Percentiles rank a stretch among this genome's conserved stretches.
Conservation (phyloP, 495 filamentous ascomycete genomes). For the Durotheca rogersii region DNA sequence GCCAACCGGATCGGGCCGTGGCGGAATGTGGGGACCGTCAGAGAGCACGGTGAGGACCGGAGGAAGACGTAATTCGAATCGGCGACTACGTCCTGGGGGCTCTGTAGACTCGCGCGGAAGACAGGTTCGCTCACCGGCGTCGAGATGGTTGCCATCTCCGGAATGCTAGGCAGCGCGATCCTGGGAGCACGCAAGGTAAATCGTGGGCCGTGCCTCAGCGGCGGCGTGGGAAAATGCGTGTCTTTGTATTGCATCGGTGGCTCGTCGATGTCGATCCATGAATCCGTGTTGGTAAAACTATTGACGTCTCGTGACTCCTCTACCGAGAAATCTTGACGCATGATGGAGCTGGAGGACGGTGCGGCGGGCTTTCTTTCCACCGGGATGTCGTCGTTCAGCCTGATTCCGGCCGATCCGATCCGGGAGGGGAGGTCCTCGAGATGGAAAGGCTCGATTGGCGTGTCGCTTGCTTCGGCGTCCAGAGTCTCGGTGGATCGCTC, state of each 20-base stretch:
- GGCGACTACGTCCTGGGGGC: constrained; percentile 25
- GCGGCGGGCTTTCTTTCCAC: constrained; percentile 14
- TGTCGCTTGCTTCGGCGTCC: constrained; percentile 32
- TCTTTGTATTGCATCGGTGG: constrained; percentile 14
- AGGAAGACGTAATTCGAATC: constrained; percentile 44
- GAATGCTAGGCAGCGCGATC: constrained; percentile 46
- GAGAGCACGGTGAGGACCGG: constrained; percentile 43
- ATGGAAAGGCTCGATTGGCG: constrained; percentile 41
- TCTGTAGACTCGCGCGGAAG: constrained; percentile 13
- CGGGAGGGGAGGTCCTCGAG: constrained; percentile 37
- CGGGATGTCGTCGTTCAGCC: constrained; percentile 11
- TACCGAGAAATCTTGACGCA: constrained; percentile 13
- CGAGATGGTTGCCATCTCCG: constrained; percentile 33
- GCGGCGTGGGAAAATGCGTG: constrained; percentile 34
- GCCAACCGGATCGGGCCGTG: constrained; percentile 52
- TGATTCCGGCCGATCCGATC: constrained; percentile 29
- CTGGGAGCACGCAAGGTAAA: constrained; percentile 23
- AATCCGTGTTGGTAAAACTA: constrained; percentile 6
- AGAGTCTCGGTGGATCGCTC: constrained; percentile 31
- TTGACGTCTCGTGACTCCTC: constrained; percentile 15
- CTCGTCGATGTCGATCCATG: constrained; percentile 24
- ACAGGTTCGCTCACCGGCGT: constrained; percentile 21
- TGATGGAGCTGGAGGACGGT: constrained; percentile 8
- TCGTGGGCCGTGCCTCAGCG: constrained; percentile 30
- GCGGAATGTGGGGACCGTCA: constrained; percentile 43